phyloP scores from a whole-genome alignment of 2,329 filamentous ascomycete genomes.

The Lecanosticta acicola region DNA sequence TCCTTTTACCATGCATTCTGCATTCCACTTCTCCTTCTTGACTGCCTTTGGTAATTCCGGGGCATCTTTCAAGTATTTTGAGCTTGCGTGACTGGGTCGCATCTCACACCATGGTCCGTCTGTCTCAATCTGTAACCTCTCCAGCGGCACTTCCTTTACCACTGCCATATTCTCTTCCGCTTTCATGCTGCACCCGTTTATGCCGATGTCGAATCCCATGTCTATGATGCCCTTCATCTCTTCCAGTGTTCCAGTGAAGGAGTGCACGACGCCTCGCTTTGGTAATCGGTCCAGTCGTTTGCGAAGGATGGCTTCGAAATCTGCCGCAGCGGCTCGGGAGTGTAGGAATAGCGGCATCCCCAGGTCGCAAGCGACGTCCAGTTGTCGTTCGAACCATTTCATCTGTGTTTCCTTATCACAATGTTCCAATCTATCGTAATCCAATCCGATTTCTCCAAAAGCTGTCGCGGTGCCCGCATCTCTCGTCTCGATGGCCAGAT shows the following conservation, averaged over 20 bases:
- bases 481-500: conserved; percentile 58
- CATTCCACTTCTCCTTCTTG: conserved; percentile 93
- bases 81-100: conserved; percentile 77
- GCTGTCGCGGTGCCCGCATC: conserved; percentile 60
- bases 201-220: conserved; percentile 81
- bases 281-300: conserved; percentile 52
- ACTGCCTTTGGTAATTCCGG: conserved; percentile 72
- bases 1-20: conserved; percentile 86
- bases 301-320: conserved; percentile 71
- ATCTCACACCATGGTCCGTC: conserved; percentile 98
- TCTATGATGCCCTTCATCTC: conserved; percentile 78
- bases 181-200: conserved; percentile 96
- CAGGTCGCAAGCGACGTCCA: conserved; percentile 69
- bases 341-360: conserved; percentile 88
- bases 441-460: conserved; percentile 91
- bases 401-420: conserved; percentile 74
- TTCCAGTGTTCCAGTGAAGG: conserved; percentile 80
- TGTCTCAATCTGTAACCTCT: conserved; percentile 86
- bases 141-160: conserved; percentile 70
- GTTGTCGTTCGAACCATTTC: conserved; percentile 77
- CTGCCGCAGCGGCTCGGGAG: conserved; percentile 76
- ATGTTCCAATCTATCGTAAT: conserved; percentile 87
- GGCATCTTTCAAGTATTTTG: conserved; percentile 64
- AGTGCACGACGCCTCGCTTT: conserved; percentile 76
- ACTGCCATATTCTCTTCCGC: conserved; percentile 85